Conservation (phyloP, 108 stramenopile genomes). For the Conticribra weissflogii region DNA sequence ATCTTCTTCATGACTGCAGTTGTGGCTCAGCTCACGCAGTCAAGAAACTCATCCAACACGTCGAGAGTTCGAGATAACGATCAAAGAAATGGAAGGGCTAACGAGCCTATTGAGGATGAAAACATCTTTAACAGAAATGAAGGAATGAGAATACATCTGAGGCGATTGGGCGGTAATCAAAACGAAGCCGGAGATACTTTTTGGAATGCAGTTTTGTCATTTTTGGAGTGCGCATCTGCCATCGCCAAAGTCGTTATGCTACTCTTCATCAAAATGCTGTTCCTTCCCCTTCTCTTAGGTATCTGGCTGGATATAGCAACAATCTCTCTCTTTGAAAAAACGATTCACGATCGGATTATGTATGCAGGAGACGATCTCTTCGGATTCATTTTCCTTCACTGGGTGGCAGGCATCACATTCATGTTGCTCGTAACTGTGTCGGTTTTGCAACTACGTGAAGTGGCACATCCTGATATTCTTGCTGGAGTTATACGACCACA, state of each 20-base stretch:
- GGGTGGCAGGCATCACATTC: conserved; percentile 96
- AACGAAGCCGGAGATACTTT: conserved; percentile 28
- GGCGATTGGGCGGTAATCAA: conserved; percentile 20
- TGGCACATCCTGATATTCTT: conserved; percentile 91
- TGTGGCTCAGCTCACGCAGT: conserved; percentile 1
- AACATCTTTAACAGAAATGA: too few relatives aligned
- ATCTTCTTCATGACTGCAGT: conserved; percentile 33
- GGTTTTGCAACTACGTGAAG: conserved; percentile 91
- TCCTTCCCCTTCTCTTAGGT: conserved; percentile 76
- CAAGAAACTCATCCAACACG: not conserved
- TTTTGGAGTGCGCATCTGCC: conserved; percentile 65
- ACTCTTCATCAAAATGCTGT: conserved; percentile 88
- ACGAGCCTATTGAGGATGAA: too few relatives aligned
- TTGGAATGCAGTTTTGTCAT: conserved; percentile 31
- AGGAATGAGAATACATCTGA: conserved; percentile 13
- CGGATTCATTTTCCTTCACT: conserved; percentile 77
- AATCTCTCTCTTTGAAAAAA: conserved; percentile 61
- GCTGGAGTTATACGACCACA: conserved; percentile 92
- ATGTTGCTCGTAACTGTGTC: conserved; percentile 97
- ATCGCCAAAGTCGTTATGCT: conserved; percentile 81
- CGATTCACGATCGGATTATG: conserved; percentile 52
- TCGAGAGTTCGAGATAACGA: not conserved
- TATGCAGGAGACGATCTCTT: conserved; percentile 80
- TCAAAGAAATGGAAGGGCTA: not conserved
- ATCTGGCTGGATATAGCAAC: conserved; percentile 80